Evolutionary conservation across 352 stramenopile species (phyloP).

Genomic region (Phytophthora fragariaefolia): DNA sequence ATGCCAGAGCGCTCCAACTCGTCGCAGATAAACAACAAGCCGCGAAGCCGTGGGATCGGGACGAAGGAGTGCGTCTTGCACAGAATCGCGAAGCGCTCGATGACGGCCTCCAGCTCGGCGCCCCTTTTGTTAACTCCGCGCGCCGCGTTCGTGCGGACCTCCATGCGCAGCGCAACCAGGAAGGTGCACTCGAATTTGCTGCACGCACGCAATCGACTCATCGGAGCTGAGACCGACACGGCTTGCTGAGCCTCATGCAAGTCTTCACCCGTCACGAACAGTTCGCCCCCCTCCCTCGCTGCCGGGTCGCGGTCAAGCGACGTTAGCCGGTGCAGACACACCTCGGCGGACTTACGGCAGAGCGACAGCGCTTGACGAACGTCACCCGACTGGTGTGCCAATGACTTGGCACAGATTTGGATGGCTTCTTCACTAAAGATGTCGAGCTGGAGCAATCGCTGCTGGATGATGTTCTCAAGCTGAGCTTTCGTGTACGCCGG

Average conservation of each 20-base stretch:
- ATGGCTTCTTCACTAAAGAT: slow-evolving; percentile 72
- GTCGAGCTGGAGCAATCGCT: slow-evolving; percentile 58
- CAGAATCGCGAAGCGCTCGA: slow-evolving; percentile 68
- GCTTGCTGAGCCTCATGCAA: slow-evolving; percentile 57
- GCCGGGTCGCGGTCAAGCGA: not conserved
- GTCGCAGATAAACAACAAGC: slow-evolving; percentile 65
- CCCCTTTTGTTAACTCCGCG: slow-evolving; percentile 37
- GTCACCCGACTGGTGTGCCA: slow-evolving; percentile 73
- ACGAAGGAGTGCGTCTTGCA: slow-evolving; percentile 74
- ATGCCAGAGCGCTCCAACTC: slow-evolving; percentile 70
- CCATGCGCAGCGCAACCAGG: slow-evolving; percentile 67
- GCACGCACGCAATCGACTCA: slow-evolving; percentile 58
- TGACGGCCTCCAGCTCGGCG: slow-evolving; percentile 66
- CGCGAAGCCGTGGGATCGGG: slow-evolving; percentile 57
- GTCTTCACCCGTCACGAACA: slow-evolving; percentile 60
- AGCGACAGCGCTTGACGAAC: slow-evolving; percentile 71
- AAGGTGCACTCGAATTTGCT: slow-evolving; percentile 83
- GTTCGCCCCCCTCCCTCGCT: slow-evolving; percentile 9
- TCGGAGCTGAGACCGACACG: slow-evolving; percentile 61
- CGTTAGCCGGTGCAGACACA: slow-evolving; percentile 54
- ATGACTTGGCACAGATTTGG: slow-evolving; percentile 68
- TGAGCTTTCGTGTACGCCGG: slow-evolving; percentile 67
- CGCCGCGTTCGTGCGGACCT: slow-evolving; percentile 48
- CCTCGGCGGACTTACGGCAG: slow-evolving; percentile 67
- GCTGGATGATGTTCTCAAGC: slow-evolving; percentile 71